Conservation (phyloP, 148 eudicot species). For the Persicaria maculosa region DNA sequence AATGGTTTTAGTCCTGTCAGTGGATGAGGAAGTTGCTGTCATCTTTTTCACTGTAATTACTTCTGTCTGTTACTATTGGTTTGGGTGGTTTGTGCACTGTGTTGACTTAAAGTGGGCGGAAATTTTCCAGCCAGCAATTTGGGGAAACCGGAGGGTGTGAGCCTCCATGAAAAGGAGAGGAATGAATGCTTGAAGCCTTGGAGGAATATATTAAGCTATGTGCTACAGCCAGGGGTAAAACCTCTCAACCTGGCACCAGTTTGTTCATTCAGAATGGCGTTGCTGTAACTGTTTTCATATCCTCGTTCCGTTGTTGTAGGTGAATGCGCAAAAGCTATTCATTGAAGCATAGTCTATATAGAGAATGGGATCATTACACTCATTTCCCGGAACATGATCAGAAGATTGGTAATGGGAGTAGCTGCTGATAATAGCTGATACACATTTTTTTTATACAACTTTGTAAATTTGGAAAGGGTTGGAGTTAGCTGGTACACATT, state of each 20-base stretch:
- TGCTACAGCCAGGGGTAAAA: slow-evolving; percentile 57
- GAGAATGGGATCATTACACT: slow-evolving; percentile 80
- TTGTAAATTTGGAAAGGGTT: no score
- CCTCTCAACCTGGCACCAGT: neutral
- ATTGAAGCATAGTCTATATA: slow-evolving; percentile 42
- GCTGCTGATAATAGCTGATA: slow-evolving; percentile 37
- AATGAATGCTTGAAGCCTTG: slow-evolving; percentile 31
- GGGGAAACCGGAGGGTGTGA: slow-evolving; percentile 33
- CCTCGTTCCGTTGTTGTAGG: slow-evolving; percentile 23
- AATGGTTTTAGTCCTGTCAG: neutral
- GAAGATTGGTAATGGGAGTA: slow-evolving; percentile 86
- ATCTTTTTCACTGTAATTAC: neutral
- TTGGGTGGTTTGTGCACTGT: no score
- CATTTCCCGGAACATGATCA: slow-evolving; percentile 44
- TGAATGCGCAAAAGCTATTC: slow-evolving; percentile 35
- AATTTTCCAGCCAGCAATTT: slow-evolving; percentile 40
- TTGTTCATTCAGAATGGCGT: slow-evolving; percentile 4
- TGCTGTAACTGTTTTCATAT: neutral
- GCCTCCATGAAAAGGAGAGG: slow-evolving; percentile 48
- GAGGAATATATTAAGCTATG: slow-evolving; percentile 42
- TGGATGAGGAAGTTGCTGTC: neutral
- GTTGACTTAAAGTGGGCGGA: slow-evolving; percentile 53
- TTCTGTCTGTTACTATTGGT: no score
- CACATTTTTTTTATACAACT: no score
- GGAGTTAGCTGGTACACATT: no score